Conservation (phyloP, 1,284 basidiomycete species). For the Thelephora terrestris region DNA sequence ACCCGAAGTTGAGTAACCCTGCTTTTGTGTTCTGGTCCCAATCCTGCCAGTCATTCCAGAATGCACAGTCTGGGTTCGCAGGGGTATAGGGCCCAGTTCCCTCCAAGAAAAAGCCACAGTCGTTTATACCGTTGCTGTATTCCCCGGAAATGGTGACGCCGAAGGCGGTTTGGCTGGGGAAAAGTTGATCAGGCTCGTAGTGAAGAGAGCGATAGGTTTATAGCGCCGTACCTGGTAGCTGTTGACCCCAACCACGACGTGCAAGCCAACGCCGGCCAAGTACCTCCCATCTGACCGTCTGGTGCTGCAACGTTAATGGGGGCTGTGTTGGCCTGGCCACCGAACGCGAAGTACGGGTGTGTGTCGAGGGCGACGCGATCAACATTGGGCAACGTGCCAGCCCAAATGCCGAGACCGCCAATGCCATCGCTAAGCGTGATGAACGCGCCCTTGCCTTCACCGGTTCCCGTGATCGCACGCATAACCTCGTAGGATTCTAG, state of each 20-base stretch:
- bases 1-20: conserved; percentile 45
- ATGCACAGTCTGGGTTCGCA: conserved; percentile 43
- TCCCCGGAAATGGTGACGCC: conserved; percentile 47
- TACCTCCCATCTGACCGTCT: conserved; percentile 20
- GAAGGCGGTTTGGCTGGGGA: conserved; percentile 27
- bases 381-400: conserved; percentile 42
- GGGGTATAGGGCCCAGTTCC: conserved; percentile 26
- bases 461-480: conserved; percentile 45
- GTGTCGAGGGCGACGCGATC: conserved; percentile 41
- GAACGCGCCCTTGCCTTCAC: conserved; percentile 45
- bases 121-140: conserved; percentile 36
- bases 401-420: conserved; percentile 27
- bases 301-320: conserved; percentile 26
- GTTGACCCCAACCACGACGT: conserved; percentile 38
- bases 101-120: conserved; percentile 38
- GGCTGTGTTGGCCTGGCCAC: conserved; percentile 21
- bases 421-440: conserved; percentile 45
- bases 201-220: conserved; percentile 25
- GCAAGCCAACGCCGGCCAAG: conserved; percentile 30
- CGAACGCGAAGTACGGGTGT: conserved; percentile 37
- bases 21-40: conserved; percentile 52
- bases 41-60: conserved; percentile 47
- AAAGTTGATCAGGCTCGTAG: conserved; percentile 25
- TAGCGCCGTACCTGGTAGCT: conserved; percentile 32
- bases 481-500: conserved; percentile 43